A percentile compares a stretch with the other conserved stretches of the same genome.
Conservation (phyloP, 2,329 filamentous ascomycete genomes). For the Phyllosticta citribraziliensis region DNA sequence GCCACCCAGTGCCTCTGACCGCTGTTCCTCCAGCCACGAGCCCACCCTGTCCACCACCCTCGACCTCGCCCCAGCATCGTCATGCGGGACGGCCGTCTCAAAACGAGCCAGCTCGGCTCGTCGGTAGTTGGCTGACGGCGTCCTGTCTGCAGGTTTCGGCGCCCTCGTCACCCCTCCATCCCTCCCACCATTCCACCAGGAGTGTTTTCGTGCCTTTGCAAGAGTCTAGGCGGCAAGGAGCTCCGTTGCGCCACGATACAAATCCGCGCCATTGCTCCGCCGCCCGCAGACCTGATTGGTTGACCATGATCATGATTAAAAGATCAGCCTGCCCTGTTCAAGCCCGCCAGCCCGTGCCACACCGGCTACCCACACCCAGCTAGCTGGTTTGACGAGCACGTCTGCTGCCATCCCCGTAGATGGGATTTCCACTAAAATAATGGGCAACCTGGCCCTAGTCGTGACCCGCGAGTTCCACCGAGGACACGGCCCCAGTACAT, state of each 20-base stretch:
- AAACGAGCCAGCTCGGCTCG: not conserved
- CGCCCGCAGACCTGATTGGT: conserved; percentile 14
- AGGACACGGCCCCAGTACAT: conserved; percentile 10
- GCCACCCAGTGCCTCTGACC: conserved; percentile 8
- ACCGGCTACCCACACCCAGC: conserved; percentile 10
- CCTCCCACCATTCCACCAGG: conserved; percentile 5
- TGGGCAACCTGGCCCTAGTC: conserved; percentile 9
- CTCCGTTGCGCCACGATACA: conserved; percentile 33
- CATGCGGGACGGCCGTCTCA: conserved; percentile 3
- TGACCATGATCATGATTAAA: conserved; percentile 20
- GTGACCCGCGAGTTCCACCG: conserved; percentile 10
- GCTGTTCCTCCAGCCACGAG: conserved; percentile 10
- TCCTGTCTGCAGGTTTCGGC: conserved; percentile 2
- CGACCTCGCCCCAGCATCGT: not conserved
- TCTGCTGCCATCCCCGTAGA: conserved; percentile 12
- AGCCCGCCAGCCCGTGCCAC: conserved; percentile 23
- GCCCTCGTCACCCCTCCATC: conserved; percentile 8
- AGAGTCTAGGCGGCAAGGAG: conserved; percentile 23
- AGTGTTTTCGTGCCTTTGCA: conserved; percentile 10
- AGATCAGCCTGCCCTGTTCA: conserved; percentile 26
- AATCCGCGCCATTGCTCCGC: conserved; percentile 21
- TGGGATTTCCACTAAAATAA: conserved; percentile 9
- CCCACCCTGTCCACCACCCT: not conserved
- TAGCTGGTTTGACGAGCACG: conserved; percentile 11
- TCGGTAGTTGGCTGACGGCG: conserved; percentile 8